Evolutionary conservation across 768 basidiomycete species (phyloP).

Genomic region (Tubosaeta sp.): DNA sequence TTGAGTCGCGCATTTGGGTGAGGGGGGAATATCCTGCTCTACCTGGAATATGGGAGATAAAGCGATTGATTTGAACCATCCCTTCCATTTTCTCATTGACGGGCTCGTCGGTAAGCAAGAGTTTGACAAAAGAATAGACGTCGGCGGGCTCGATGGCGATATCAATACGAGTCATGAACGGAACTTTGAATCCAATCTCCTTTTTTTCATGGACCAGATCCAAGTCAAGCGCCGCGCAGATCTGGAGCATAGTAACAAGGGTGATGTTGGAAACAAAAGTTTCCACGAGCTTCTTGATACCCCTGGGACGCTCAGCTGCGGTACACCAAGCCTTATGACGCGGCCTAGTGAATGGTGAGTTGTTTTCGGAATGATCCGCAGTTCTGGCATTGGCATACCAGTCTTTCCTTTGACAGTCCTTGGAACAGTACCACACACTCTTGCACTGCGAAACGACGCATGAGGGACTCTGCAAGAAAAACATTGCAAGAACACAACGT

Average conservation of each 20-base stretch:
- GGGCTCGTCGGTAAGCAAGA: not conserved
- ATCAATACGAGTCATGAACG: not conserved
- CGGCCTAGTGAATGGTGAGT: not conserved
- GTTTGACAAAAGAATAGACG: not conserved
- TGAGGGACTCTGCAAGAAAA: not conserved
- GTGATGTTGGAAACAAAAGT: not conserved
- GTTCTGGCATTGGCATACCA: not conserved
- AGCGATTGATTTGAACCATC: not conserved
- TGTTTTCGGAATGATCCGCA: no score
- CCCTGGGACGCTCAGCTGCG: not conserved
- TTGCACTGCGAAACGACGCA: not conserved
- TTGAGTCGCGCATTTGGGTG: not conserved
- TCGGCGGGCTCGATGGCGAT: not conserved
- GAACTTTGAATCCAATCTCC: not conserved
- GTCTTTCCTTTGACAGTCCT: not conserved
- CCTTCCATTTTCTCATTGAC: not conserved
- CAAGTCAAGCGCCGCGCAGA: not conserved
- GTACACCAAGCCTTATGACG: not conserved
- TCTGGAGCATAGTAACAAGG: not conserved
- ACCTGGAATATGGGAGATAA: not conserved
- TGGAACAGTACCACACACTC: not conserved
- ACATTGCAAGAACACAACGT: no score
- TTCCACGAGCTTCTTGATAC: not conserved
- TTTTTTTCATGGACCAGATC: not conserved
- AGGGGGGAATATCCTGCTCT: not conserved